Base-by-base conservation (phyloP, 768 basidiomycete genomes). In the Sarcodon sp. region DNA sequence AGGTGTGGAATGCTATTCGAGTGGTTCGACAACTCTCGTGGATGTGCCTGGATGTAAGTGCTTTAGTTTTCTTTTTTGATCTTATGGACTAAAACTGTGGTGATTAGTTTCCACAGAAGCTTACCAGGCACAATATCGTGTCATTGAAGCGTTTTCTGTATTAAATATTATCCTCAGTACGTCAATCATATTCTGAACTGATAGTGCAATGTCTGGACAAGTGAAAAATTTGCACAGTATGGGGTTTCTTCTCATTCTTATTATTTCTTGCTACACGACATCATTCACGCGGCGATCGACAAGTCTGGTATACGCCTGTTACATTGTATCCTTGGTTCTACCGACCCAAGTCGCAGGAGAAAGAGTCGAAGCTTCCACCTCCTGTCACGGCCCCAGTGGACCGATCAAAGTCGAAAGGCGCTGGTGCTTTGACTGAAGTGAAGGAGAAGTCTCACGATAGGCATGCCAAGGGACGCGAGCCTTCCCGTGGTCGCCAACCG, bases 51-150 rank as follows among this genome's bases (percentile, higher is more conserved):
- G 72, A 53, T 87, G 86, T 87, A 57, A 66, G 84, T 71, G 35
- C 37, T 13, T 41, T 35, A 35, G n/a, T 45, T 35, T 39, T 39
- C 15, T 33, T 34, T 6, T 27, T 33, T 18, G 44, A 6, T 38
- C 15, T 15, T 2, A 27, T 38, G n/a, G 12, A 3, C 45, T 45
- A 13, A 46, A 15, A 37, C 44, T 50, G 36, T 44, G 47, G 35
- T 32, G 7, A 15, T 13, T 56, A 89, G 87, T 88, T 65, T 79
- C 84, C 48, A 88, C 86, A 18, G 83, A 87, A 56, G 84, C 84
- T 51, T 90, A 83, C 61, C 87, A 87, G 54, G 86, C 87, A n/a
- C 87, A 88, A 69, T 89, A 88, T 61, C 78, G 80, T 31, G 87
- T 88, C 15, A 69, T 90, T 50, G 84, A 80, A 62, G 76, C 81